Evolutionary conservation across 768 basidiomycete species (phyloP).

Genomic region (Trametes meyenii): DNA sequence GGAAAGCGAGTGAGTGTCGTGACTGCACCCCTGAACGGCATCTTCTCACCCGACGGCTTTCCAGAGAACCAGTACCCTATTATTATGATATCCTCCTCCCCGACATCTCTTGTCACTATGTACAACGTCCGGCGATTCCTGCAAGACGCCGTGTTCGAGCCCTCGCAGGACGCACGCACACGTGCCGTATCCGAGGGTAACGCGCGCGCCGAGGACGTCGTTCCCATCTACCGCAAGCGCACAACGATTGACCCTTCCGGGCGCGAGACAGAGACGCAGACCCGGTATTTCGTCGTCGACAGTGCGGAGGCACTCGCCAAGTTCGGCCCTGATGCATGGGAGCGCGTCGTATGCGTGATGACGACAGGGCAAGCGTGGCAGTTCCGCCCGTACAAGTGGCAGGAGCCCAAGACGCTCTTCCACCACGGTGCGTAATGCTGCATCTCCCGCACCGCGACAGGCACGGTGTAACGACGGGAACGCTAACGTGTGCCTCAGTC

Average conservation of each 20-base stretch:
- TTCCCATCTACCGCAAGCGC: constrained; percentile 86
- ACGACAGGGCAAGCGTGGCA: constrained; percentile 99
- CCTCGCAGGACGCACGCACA: constrained; percentile 73
- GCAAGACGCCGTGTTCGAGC: constrained; percentile 81
- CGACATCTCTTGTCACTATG: constrained; percentile 95
- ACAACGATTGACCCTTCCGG: constrained; percentile 68
- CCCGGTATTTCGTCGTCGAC: constrained; percentile 86
- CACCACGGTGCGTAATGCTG: constrained; percentile 71
- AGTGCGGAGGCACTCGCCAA: constrained; percentile 90
- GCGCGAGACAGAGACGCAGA: constrained; percentile 52
- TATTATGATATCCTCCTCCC: constrained; percentile 96
- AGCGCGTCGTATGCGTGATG: constrained; percentile 95
- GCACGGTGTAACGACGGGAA: neutral
- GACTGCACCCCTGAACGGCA: neutral
- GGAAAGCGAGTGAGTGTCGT: constrained; percentile 60
- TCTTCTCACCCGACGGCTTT: neutral
- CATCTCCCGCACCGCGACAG: neutral
- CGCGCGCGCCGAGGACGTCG: constrained; percentile 76
- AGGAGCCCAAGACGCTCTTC: constrained; percentile 88
- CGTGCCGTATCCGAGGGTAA: constrained; percentile 72
- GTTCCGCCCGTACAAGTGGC: constrained; percentile 96
- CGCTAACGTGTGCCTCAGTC: constrained; percentile 49
- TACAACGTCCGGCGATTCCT: constrained; percentile 95
- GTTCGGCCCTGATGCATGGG: constrained; percentile 94
- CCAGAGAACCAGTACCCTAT: constrained; percentile 84